Base-by-base conservation (phyloP, 2,329 filamentous ascomycete genomes). In the Dothiorella sarmentorum region DNA sequence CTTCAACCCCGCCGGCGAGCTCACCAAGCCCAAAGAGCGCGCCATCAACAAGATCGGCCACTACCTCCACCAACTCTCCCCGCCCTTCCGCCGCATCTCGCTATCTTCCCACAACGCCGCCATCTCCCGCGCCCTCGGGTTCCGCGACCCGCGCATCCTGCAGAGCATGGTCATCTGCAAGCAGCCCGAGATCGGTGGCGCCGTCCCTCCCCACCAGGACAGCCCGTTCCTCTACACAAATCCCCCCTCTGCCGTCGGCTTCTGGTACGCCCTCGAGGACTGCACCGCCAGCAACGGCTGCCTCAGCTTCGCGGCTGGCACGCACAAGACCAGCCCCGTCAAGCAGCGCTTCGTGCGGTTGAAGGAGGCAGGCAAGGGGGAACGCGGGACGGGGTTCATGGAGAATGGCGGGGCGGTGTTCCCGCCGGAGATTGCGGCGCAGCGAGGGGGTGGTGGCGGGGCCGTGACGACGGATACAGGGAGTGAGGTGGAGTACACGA, bases 141-240 rank as follows among this genome's bases (percentile, higher is more conserved):
- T 91, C 76, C 67, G 65, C 4, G 90, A 96, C 71, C 90, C 92
- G 2, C 80, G 88, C 18, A 81, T 87, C 4, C 79, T 99, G 55
- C 94, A 99, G 79, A 94, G 89, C 72, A 99, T 99, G 94, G 82
- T 97, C 26, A 97, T 99, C 66, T 97, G 91, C 83, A 99, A 99
- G 75, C 93, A 97, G 76, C 92, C 94, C 20, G 90, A 95, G 75
- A 97, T 97, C 56, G 94, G 94, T 26, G 93, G 90, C 20, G 89
- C 89, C 2, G 94, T 97, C 42, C 91, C 89, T 1, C 85, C 91
- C 20, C 94, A 99, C 72, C 92, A 96, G 76, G 93, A 97, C 74
- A 90, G 85, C 63, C 92, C 91, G 0, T 99, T 97, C 66, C 67
- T 99, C 62, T 97, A 96, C 72, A 97, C 94, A 1, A 79, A 91